Base-by-base conservation (phyloP, 2,329 filamentous ascomycete species). In the Diaporthe eres region DNA sequence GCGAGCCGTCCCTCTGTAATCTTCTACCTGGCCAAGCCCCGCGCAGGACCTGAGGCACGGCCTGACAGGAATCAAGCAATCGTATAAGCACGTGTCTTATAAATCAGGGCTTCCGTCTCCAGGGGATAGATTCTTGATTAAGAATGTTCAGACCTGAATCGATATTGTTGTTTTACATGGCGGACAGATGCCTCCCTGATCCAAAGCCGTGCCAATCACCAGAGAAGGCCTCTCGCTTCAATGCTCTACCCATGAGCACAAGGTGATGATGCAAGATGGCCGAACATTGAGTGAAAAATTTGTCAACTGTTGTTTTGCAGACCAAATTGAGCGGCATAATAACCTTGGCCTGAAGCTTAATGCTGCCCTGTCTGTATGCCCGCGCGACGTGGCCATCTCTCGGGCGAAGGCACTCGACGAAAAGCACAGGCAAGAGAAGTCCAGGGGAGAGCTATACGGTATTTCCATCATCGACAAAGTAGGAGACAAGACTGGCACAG, bases 401-500 rank as follows among this genome's bases (percentile, higher is more conserved):
- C 81, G 80, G 74, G 85, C 85, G 15, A 81, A 79, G 51, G 77
- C 79, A n/a, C 79, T 87, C 25, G 85, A 87, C 70, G 79, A 83
- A 37, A 85, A 86, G 75, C 79, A 85, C n/a, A 78, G 77, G 42
- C 79, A 78, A 44, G 84, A 84, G 22, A 81, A 80, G 65, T 76
- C 81, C 25, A 82, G 84, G 58, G 82, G 84, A 3, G 81, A 82
- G 7, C 74, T 86, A n/a, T 85, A 87, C 78, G 85, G 85, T 8
- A 85, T 86, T 67, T 85, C 85, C 0, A 82, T 86, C 61, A 81
- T 86, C 1, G 55, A 85, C 17, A 86, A 87, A 77, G 77, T 71
- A 39, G 44, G 44, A 28, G 8, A 55, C 10, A 19, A 28, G 17
- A 12, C 3, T 28, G 1, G 2, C 9, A 39, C 19, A n/a, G 2